phyloP scores from a whole-genome alignment of 352 stramenopile genomes.

The Pythium periplocum region DNA sequence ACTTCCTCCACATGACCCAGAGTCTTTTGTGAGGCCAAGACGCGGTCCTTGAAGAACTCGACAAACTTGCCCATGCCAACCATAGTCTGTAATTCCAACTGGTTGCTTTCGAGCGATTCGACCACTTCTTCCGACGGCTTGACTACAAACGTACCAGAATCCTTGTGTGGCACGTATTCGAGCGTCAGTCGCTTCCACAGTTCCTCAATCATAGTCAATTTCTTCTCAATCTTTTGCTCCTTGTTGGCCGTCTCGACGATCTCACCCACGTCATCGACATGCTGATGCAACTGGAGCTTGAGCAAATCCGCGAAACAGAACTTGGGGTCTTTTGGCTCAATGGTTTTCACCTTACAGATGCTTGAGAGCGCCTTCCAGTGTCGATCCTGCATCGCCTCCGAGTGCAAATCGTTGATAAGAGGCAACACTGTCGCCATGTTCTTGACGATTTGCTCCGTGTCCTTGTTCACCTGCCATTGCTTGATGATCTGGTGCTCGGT shows the following conservation, averaged over 20 bases:
- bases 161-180: conserved; percentile 85
- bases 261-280: conserved; percentile 83
- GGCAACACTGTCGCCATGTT: conserved; percentile 83
- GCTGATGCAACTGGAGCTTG: conserved; percentile 75
- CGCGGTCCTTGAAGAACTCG: conserved; percentile 86
- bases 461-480: conserved; percentile 84
- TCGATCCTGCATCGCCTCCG: conserved; percentile 90
- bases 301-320: conserved; percentile 81
- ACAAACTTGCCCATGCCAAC: conserved; percentile 90
- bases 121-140: conserved; percentile 85
- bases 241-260: conserved; percentile 88
- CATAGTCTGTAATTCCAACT: conserved; percentile 86
- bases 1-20: conserved; percentile 84
- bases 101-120: conserved; percentile 82
- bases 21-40: conserved; percentile 72
- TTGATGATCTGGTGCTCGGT: conserved; percentile 84
- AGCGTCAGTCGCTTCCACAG: conserved; percentile 77
- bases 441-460: conserved; percentile 83
- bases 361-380: conserved; percentile 90
- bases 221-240: conserved; percentile 89
- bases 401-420: conserved; percentile 94
- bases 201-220: conserved; percentile 86
- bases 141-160: conserved; percentile 80
- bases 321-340: conserved; percentile 78
- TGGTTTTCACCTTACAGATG: conserved; percentile 85